Evolutionary conservation across 306 rosid species (phyloP).

Genomic region (Glycine soja): DNA sequence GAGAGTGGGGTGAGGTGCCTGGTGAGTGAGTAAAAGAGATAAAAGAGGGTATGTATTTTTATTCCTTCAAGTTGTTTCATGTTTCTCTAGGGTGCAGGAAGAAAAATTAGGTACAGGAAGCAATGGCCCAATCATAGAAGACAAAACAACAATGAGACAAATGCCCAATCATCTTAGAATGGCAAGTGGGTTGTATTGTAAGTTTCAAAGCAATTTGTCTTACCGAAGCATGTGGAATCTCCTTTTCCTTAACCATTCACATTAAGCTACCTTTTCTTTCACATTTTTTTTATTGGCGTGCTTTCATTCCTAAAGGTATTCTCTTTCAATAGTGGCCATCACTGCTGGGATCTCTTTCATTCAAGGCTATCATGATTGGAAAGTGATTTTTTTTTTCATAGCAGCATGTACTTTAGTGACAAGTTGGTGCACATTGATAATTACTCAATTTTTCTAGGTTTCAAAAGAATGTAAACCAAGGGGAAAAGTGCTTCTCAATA

Average conservation of each 20-base stretch:
- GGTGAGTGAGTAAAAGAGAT: too few relatives aligned
- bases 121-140: too few relatives aligned
- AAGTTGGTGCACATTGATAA: conserved; percentile 30
- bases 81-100: too few relatives aligned
- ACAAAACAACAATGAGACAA: too few relatives aligned
- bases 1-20: too few relatives aligned
- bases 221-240: not conserved
- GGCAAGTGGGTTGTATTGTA: not conserved
- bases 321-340: not conserved
- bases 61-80: too few relatives aligned
- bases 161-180: too few relatives aligned
- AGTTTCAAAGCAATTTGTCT: not conserved
- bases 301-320: not conserved
- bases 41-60: too few relatives aligned
- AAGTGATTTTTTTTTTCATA: not conserved
- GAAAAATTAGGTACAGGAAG: too few relatives aligned
- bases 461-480: not conserved
- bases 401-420: conserved; percentile 10
- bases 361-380: conserved; percentile 4
- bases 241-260: not conserved
- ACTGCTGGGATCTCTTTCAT: not conserved
- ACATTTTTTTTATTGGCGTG: not conserved
- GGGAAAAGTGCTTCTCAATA: not conserved
- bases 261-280: not conserved
- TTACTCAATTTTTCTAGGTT: conserved; percentile 5